phyloP scores from a whole-genome alignment of 2,329 filamentous ascomycete genomes.

The Microthyrium microscopicum region DNA sequence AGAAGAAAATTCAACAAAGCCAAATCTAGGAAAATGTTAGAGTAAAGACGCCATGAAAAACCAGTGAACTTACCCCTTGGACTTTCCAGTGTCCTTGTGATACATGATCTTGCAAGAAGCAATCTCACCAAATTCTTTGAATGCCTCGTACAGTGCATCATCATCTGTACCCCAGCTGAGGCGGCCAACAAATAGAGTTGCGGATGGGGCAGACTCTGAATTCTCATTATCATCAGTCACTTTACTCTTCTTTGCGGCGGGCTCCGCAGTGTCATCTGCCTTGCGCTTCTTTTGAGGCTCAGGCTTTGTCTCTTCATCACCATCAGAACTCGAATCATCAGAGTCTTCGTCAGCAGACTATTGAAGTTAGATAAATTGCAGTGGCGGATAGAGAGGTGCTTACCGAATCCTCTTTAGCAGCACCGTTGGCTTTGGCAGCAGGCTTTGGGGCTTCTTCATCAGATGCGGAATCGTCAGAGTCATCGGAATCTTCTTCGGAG shows the following conservation, averaged over 20 bases:
- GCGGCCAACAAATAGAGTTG: slow-evolving; percentile 78
- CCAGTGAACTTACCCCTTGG: slow-evolving; percentile 48
- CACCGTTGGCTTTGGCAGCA: slow-evolving; percentile 21
- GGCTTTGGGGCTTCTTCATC: slow-evolving; percentile 21
- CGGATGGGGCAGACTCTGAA: slow-evolving; percentile 21
- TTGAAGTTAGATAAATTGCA: slow-evolving; percentile 6
- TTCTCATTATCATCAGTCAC: slow-evolving; percentile 31
- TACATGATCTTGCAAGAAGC: slow-evolving; percentile 58
- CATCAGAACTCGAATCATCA: slow-evolving; percentile 13
- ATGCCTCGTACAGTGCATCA: slow-evolving; percentile 62
- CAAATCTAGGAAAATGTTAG: slow-evolving; percentile 40
- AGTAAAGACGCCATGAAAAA: slow-evolving; percentile 8
- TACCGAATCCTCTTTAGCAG: no score
- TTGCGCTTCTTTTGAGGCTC: slow-evolving; percentile 46
- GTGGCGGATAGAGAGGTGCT: neutral
- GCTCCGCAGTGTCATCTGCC: slow-evolving; percentile 31
- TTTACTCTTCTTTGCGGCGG: slow-evolving; percentile 52
- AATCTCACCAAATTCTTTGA: slow-evolving; percentile 62
- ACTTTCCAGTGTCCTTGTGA: slow-evolving; percentile 64
- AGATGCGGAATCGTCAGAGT: slow-evolving; percentile 9
- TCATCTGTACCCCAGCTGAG: slow-evolving; percentile 85
- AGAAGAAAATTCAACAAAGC: slow-evolving; percentile 74
- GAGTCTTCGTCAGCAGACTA: slow-evolving; percentile 14
- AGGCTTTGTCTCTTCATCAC: slow-evolving; percentile 17
- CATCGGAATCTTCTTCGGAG: slow-evolving; percentile 10